Base-by-base conservation (phyloP, 2,329 filamentous ascomycete genomes). In the Sarocladiaceae sp. region DNA sequence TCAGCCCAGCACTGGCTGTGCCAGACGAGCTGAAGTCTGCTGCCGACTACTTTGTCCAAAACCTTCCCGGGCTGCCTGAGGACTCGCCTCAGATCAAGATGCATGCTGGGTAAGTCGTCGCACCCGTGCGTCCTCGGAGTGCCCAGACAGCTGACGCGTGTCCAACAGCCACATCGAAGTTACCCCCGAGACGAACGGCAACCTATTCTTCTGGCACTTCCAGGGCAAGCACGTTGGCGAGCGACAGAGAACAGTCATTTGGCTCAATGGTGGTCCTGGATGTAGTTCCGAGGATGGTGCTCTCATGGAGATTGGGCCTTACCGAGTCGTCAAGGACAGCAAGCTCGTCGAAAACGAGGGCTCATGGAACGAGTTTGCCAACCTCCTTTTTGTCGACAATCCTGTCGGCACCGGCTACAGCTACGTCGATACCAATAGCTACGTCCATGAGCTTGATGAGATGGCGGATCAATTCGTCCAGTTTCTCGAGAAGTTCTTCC, bases 291-390 rank as follows among this genome's bases (percentile, higher is more conserved):
- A 96, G 74, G 94, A 98, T 63, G 93, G 91, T 53, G 89, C 88
- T 2, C 66, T 97, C 72, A 97, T 97, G 77, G 93, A 98, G 65
- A 80, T 98, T 51, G 93, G 93, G 0, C 93, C 93, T 2, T 98
- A 96, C 63, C 76, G 93, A 51, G 69, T 98, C 46, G 83, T 85
- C 58, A 78, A 91, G 52, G 78, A 85, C 65, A 75, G 65, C 73
- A 83, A 57, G 3, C 69, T 98, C 46, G 72, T 72, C 47, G 82
- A 88, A 61, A 96, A 96, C 62, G 84, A 94, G 45, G 93, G 93
- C n/a, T 90, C 89, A 1, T 98, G 94, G 94, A 85, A 95, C 64
- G 91, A 98, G 68, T 98, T 97, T 58, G 88, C 93, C 51, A 98
- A 98, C 58, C 66, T 98, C 43, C 78, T 98, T 47, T 98, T 98